Evolutionary conservation across 2,329 filamentous ascomycete species (phyloP).

Genomic region (Alternaria ethzedia): DNA sequence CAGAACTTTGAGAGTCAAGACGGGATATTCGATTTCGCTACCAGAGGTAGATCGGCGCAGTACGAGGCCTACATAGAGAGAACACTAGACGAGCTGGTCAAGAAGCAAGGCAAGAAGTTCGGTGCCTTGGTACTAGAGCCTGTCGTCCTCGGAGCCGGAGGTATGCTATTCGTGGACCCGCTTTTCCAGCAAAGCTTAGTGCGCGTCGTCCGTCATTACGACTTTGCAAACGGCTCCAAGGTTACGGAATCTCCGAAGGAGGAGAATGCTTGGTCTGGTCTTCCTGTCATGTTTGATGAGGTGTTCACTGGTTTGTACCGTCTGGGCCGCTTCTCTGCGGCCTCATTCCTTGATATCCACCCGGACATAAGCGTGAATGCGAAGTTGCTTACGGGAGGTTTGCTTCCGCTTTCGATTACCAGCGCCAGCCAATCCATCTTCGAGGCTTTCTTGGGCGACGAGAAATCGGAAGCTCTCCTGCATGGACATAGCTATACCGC

Average conservation of each 20-base stretch:
- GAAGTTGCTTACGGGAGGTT: conserved; percentile 81
- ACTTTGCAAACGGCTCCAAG: conserved; percentile 55
- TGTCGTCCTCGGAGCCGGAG: conserved; percentile 79
- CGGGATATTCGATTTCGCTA: conserved; percentile 46
- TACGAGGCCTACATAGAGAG: conserved; percentile 68
- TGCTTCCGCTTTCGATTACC: conserved; percentile 79
- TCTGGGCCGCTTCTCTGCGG: conserved; percentile 73
- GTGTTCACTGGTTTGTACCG: conserved; percentile 88
- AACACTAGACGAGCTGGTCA: conserved; percentile 61
- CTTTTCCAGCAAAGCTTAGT: conserved; percentile 78
- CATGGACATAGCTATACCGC: conserved; percentile 90
- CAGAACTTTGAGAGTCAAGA: conserved; percentile 40
- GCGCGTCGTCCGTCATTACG: conserved; percentile 67
- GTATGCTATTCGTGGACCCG: conserved; percentile 84
- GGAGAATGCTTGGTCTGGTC: conserved; percentile 66
- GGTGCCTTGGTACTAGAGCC: conserved; percentile 83
- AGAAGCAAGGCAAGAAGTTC: conserved; percentile 67
- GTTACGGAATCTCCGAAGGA: neutral
- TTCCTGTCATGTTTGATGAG: conserved; percentile 84
- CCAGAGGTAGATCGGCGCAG: conserved; percentile 48
- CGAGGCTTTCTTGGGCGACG: conserved; percentile 69
- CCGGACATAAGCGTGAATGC: conserved; percentile 82
- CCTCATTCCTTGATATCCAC: conserved; percentile 70
- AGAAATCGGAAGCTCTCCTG: conserved; percentile 79
- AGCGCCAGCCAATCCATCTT: conserved; percentile 77